Conservation (phyloP, 169 alveolate genomes). For the Hepatocystis sp. region DNA sequence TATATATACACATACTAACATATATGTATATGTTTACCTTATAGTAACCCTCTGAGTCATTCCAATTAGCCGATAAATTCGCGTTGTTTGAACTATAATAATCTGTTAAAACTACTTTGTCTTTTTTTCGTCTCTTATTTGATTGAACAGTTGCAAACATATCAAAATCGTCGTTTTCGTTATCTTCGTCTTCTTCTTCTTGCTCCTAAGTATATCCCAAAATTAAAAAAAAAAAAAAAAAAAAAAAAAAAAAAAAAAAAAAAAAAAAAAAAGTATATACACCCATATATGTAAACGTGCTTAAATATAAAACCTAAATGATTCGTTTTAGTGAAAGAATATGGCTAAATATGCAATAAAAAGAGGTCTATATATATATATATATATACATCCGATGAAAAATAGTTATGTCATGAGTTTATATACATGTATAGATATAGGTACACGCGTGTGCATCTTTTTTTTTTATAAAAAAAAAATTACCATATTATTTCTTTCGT, state of each 20-base stretch:
- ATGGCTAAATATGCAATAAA: neutral
- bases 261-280: too few relatives aligned
- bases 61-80: conserved; percentile 85
- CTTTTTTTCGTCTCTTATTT: conserved; percentile 47
- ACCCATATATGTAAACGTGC: too few relatives aligned
- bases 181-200: conserved; percentile 28
- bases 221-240: too few relatives aligned
- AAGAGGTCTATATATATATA: neutral
- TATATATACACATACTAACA: neutral
- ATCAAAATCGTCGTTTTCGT: conserved; percentile 62
- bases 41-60: conserved; percentile 87
- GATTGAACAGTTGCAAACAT: conserved; percentile 63
- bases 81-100: conserved; percentile 71
- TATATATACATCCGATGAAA: neutral
- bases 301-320: too few relatives aligned
- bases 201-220: neutral
- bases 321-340: neutral
- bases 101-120: conserved; percentile 35
- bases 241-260: too few relatives aligned
- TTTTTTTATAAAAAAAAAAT: conserved; percentile 1
- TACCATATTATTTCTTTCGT: conserved; percentile 74
- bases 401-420: too few relatives aligned
- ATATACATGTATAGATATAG: neutral
- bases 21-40: conserved; percentile 67
- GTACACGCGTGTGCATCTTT: too few relatives aligned